Conservation (phyloP, 495 filamentous ascomycete genomes). For the Talaromyces proteolyticus region DNA sequence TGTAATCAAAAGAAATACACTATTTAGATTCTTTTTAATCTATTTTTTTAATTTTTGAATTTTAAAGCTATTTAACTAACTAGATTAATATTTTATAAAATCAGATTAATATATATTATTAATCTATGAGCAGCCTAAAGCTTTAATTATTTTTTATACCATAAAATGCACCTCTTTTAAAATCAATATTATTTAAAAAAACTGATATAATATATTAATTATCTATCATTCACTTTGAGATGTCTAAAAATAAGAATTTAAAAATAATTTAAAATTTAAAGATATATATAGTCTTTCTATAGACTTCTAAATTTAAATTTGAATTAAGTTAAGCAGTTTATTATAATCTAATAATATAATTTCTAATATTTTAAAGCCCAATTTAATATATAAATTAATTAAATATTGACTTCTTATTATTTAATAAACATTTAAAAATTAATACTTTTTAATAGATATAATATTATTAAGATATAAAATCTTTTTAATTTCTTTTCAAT, state of each 20-base stretch:
- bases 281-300: too few relatives aligned
- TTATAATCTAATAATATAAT: too few relatives aligned
- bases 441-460: too few relatives aligned
- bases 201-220: background rate
- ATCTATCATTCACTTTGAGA: background rate
- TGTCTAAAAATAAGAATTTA: background rate
- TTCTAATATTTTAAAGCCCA: too few relatives aligned
- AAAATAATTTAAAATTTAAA: background rate
- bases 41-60: background rate
- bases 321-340: too few relatives aligned
- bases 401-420: too few relatives aligned
- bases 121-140: background rate
- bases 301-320: too few relatives aligned
- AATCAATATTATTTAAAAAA: background rate
- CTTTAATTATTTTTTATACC: too few relatives aligned
- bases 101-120: background rate
- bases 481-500: too few relatives aligned
- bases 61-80: background rate
- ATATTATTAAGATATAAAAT: too few relatives aligned
- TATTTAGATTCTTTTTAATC: background rate
- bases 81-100: background rate
- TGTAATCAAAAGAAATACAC: background rate
- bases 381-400: too few relatives aligned
- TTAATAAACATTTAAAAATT: too few relatives aligned
- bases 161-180: background rate